phyloP scores from a whole-genome alignment of 2,329 filamentous ascomycete species.

The Penicillium sp. region DNA sequence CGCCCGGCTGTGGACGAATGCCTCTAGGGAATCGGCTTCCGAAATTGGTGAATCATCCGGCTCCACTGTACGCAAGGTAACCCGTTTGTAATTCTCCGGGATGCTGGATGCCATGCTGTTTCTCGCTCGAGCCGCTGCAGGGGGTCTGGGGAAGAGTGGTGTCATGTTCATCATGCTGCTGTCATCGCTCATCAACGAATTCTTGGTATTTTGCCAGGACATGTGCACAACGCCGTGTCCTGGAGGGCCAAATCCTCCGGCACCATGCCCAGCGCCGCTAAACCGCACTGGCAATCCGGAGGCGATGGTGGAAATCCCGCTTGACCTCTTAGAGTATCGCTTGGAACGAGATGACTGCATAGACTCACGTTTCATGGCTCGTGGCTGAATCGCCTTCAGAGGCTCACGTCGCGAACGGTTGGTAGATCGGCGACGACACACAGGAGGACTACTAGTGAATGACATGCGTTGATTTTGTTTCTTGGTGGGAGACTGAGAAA shows the following conservation, averaged over 20 bases:
- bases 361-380: conserved; percentile 38
- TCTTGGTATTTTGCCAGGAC: conserved; percentile 41
- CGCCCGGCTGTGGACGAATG: conserved; percentile 40
- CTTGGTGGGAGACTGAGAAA: conserved; percentile 17
- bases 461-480: conserved; percentile 32
- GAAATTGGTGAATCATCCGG: conserved; percentile 32
- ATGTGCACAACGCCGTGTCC: conserved; percentile 34
- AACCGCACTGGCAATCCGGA: conserved; percentile 40
- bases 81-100: conserved; percentile 27
- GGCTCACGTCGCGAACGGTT: conserved; percentile 36
- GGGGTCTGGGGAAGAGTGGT: conserved; percentile 38
- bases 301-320: conserved; percentile 38
- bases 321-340: conserved; percentile 39
- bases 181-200: conserved; percentile 37
- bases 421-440: conserved; percentile 30
- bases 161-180: conserved; percentile 36
- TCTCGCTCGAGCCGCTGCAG: conserved; percentile 24
- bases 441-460: conserved; percentile 28
- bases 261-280: conserved; percentile 44
- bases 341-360: conserved; percentile 36
- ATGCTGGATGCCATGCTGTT: conserved; percentile 30
- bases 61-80: conserved; percentile 33
- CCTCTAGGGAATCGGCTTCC: conserved; percentile 39
- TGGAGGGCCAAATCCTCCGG: conserved; percentile 39
- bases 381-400: conserved; percentile 36